Evolutionary conservation across 1,139 yeast genomes (phyloP).

Genomic region (Protomyces pachydermus): DNA sequence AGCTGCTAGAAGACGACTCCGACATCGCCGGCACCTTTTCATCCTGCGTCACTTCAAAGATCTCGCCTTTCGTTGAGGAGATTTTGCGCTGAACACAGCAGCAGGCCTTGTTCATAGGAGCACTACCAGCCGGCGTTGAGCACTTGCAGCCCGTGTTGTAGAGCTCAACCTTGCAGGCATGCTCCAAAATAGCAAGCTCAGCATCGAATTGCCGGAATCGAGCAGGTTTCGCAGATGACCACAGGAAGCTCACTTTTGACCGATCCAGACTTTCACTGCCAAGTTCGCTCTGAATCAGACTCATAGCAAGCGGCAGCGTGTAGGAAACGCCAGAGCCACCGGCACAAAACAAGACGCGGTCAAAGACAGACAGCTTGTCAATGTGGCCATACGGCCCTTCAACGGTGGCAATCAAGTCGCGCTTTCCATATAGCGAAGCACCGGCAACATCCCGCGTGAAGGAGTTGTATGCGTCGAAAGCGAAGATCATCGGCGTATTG

Average conservation of each 20-base stretch:
- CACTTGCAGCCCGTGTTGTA: not conserved
- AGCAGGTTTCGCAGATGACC: not conserved
- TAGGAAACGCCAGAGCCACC: slow-evolving; percentile 12
- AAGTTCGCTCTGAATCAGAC: not conserved
- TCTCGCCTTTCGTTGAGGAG: not conserved
- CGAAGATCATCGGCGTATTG: not conserved
- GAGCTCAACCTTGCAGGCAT: not conserved
- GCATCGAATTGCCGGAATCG: not conserved
- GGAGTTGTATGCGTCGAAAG: not conserved
- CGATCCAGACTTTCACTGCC: not conserved
- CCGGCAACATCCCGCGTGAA: not conserved
- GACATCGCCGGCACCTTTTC: not conserved
- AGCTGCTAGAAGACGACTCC: not conserved
- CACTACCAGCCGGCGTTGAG: not conserved
- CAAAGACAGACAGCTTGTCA: not conserved
- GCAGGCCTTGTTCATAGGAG: not conserved
- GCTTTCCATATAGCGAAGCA: not conserved
- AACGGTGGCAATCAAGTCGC: not conserved
- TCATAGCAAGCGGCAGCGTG: slow-evolving; percentile 10
- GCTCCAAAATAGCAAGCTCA: not conserved
- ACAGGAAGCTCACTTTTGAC: not conserved
- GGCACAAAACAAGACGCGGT: slow-evolving; percentile 4
- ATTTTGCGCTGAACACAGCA: not conserved
- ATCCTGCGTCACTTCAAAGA: not conserved
- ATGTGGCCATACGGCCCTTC: slow-evolving; percentile 9